Conservation (phyloP, 2,329 filamentous ascomycete genomes). For the Periconia digitata region DNA sequence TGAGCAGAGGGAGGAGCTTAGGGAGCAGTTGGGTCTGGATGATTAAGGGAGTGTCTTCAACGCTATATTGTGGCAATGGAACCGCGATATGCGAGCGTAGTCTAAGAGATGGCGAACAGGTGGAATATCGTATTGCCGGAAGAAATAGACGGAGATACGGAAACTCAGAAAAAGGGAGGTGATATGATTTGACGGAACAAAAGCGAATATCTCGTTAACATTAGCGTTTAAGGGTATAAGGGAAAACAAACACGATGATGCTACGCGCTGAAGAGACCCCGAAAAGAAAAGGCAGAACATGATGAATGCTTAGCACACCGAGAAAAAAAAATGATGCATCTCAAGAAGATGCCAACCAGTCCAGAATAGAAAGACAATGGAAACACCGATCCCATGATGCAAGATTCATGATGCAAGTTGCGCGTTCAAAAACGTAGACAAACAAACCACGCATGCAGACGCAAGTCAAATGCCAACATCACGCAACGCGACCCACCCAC, state of each 20-base stretch:
- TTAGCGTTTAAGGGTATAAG: neutral
- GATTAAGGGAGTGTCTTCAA: slow-evolving; percentile 18
- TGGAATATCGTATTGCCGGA: too few species aligned
- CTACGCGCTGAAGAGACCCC: too few species aligned
- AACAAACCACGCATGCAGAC: neutral
- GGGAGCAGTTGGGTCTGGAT: slow-evolving; percentile 47
- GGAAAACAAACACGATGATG: neutral
- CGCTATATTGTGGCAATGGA: too few species aligned
- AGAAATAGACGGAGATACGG: too few species aligned
- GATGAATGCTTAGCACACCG: too few species aligned
- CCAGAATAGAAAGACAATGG: neutral
- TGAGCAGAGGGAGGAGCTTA: slow-evolving; percentile 52
- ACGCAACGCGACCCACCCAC: too few species aligned
- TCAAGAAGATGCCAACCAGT: too few species aligned
- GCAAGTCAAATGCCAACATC: too few species aligned
- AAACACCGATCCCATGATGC: neutral
- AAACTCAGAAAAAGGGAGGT: neutral
- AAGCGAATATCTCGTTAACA: neutral
- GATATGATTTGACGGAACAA: neutral
- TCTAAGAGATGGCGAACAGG: too few species aligned
- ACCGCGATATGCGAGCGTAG: too few species aligned
- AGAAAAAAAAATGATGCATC: too few species aligned
- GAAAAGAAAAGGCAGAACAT: too few species aligned
- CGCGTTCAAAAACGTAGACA: neutral
- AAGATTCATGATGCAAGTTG: neutral